Conservation (phyloP, 2,329 filamentous ascomycete species). For the Colletotrichum sojae region DNA sequence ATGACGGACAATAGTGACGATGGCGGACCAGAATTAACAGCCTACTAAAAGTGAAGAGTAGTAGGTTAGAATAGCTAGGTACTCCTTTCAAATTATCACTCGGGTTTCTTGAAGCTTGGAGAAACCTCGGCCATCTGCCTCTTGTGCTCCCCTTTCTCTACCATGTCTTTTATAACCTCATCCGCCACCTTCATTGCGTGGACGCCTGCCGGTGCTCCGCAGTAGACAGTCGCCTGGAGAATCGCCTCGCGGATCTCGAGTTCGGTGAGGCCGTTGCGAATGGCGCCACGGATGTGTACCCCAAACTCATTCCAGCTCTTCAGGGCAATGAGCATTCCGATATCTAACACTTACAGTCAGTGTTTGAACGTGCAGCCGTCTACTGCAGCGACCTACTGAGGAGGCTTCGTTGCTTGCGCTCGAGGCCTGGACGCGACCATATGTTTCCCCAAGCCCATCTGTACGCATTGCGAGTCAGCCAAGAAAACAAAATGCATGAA, state of each 20-base stretch:
- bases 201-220: conserved; percentile 57
- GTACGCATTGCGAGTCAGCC: neutral
- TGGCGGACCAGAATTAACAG: too few species aligned
- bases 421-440: conserved; percentile 74
- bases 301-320: conserved; percentile 71
- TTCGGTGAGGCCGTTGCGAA: conserved; percentile 73
- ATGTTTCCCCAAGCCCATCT: conserved; percentile 69
- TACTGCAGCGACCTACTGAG: conserved; percentile 52
- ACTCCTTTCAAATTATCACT: neutral
- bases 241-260: conserved; percentile 68
- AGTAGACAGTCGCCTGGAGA: conserved; percentile 59
- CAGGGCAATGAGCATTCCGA: conserved; percentile 74
- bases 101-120: conserved; percentile 13
- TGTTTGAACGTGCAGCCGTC: neutral
- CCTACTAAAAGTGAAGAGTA: too few species aligned
- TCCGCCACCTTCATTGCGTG: conserved; percentile 51
- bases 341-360: conserved; percentile 51
- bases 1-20: too few species aligned
- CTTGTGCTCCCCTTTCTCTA: conserved; percentile 45
- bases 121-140: conserved; percentile 40
- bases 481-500: neutral
- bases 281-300: conserved; percentile 72
- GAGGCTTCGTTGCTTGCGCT: conserved; percentile 70
- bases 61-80: too few species aligned
- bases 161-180: conserved; percentile 46